Base-by-base conservation (phyloP, 2,329 filamentous ascomycete genomes). In the Leptodontidium sp. region DNA sequence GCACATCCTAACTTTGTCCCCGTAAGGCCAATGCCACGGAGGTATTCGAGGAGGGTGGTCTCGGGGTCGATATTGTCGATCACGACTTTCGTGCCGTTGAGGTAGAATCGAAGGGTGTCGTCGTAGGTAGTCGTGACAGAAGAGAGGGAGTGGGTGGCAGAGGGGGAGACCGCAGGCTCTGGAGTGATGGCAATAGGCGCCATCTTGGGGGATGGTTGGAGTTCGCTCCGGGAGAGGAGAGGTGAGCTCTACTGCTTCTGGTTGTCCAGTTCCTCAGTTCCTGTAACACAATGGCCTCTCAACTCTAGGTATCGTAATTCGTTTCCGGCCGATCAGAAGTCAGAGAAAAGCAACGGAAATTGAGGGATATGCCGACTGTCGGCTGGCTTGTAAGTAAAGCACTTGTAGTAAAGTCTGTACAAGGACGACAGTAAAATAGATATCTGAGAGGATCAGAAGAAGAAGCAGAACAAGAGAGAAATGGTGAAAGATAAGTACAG, bases 1-100 rank as follows among this genome's bases (percentile, higher is more conserved):
- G 93, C 93, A 82, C 96, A 99, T 59, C 96, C 96, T 81, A 98
- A 86, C 81, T 99, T 99, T 14, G 96, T 98, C 15, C 96, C 96
- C 4, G 95, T 98, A 75, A 98, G 84, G 0, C 96, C 96, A 78
- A 98, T 92, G 24, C 94, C 95, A 71, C 96, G 88, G 49, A 99
- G 85, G 76, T 98, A 99, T 79, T 98, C 95, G 7, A 99, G 84
- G 40, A 99, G 85, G 0, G 96, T 99, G 59, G 94, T 85, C 78
- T 98, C 95, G 0, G 96, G 96, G 77, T 98, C 94, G 64, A 96
- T 89, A 14, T 93, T 87, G 74, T 98, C 94, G 17, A 99, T 83
- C 1, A 91, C 88, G 17, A 98, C 92, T 73, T 90, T 93, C 2
- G 95, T 97, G 71, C 96, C 96, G 79, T 99, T 99, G 63, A 99